A percentile compares a stretch with the other conserved stretches of the same genome.
phyloP scores from a whole-genome alignment of 305 asterid species.

The Plantago coronopus region DNA sequence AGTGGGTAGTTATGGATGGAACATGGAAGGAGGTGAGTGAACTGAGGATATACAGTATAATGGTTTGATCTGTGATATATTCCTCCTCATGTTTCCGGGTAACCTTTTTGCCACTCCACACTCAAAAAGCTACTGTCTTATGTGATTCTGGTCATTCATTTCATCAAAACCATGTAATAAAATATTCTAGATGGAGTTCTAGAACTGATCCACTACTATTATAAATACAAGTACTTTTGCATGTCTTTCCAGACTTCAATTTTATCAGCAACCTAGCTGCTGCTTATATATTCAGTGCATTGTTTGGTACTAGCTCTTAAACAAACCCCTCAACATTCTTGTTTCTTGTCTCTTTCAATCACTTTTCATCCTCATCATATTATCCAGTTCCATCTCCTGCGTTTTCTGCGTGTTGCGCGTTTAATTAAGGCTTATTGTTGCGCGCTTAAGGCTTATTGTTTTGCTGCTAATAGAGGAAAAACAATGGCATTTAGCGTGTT shows the following conservation, averaged over 20 bases:
- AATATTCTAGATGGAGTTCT: neutral
- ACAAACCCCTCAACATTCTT: conserved; percentile 13
- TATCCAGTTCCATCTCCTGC: neutral
- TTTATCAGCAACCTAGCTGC: conserved; percentile 14
- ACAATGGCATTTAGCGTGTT: conserved; percentile 22
- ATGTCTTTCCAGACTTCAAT: conserved; percentile 17
- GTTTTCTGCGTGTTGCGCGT: too few relatives aligned
- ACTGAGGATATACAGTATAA: too few relatives aligned
- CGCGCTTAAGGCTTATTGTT: too few relatives aligned
- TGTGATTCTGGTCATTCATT: conserved; percentile 27
- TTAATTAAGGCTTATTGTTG: too few relatives aligned
- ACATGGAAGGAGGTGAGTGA: conserved; percentile 34
- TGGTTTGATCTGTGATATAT: neutral
- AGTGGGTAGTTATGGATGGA: conserved; percentile 50
- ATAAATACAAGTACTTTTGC: conserved; percentile 30
- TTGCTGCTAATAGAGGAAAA: neutral
- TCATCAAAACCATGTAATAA: conserved; percentile 3
- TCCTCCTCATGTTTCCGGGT: conserved; percentile 15
- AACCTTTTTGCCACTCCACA: conserved; percentile 21
- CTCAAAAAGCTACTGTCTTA: conserved; percentile 22
- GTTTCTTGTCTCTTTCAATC: conserved; percentile 9
- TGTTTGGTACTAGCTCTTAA: conserved; percentile 23
- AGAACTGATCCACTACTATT: conserved; percentile 6
- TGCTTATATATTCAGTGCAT: conserved; percentile 17
- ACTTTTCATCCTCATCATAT: conserved; percentile 3